Evolutionary conservation across 2,329 filamentous ascomycete genomes (phyloP), one percentile per base, ranked within the genome.

Genomic region (Trichoderma semiorbis): DNA sequence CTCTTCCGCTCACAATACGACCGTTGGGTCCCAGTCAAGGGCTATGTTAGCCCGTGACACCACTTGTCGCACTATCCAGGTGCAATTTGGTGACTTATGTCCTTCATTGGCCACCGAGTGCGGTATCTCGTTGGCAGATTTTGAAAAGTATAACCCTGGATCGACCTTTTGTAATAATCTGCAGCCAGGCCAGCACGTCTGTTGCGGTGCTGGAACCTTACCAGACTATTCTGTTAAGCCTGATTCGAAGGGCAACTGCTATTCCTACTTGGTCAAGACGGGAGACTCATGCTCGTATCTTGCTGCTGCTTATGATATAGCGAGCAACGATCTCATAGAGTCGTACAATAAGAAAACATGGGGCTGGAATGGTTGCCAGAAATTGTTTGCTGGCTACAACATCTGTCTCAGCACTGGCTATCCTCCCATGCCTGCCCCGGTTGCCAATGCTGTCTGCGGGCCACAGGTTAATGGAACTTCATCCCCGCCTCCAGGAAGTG

Each of bases 321-420:
- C 55, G 32, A 34, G 32, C 55, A 58, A 58, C 7, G 55, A 28
- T 18, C 7, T 18, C 7, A 58, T 58, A 5, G 55, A 58, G 55
- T 18, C 14, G 11, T 58, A 30, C 55, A 80, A 80, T 74, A 76
- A 74, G 18, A 63, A 76, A 4, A 80, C 78, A 0, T 80, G 79
- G 79, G 78, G 76, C 12, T 80, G 77, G 78, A 65, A 36, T 5
- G 77, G 76, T 53, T 80, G 78, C 30, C 70, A 28, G 64, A 47
- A 72, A 74, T 7, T 74, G 82, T 3, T 73, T 75, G 34, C 58
- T 75, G 0, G 76, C 74, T 3, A 73, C n/a, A 72, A 72, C 3
- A 81, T 83, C 7, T 83, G 81, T 30, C 72, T 83, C 1, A 81
- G 80, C 74, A 73, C 73, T 1, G 81, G 81, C 1, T 75, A 74